phyloP scores from a whole-genome alignment of 1,284 basidiomycete genomes.

The Schizopora paradoxa region DNA sequence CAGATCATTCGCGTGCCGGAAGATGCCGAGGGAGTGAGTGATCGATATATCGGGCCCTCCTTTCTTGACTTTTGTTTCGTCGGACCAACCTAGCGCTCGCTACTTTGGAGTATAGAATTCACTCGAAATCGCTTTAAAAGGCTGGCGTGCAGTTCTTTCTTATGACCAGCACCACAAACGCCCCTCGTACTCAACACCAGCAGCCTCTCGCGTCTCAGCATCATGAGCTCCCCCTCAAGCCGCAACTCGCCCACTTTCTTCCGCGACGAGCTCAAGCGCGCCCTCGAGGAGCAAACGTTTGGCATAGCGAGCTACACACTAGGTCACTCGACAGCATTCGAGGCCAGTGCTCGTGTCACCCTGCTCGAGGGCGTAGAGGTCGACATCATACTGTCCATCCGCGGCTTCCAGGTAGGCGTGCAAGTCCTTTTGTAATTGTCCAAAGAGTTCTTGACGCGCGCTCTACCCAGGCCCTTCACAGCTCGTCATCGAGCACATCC shows the following conservation, averaged over 20 bases:
- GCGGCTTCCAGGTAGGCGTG: constrained; percentile 45
- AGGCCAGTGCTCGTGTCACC: constrained; percentile 48
- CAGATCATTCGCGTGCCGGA: too few relatives aligned
- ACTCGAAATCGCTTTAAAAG: too few relatives aligned
- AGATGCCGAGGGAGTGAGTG: too few relatives aligned
- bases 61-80: too few relatives aligned
- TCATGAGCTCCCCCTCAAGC: constrained; percentile 21
- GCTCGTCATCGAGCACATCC: constrained; percentile 4
- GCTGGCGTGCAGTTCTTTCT: too few relatives aligned
- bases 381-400: constrained; percentile 41
- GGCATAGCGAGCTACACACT: constrained; percentile 47
- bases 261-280: constrained; percentile 45
- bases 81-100: too few relatives aligned
- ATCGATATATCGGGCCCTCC: too few relatives aligned
- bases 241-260: constrained; percentile 36
- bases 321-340: constrained; percentile 32
- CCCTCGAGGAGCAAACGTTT: constrained; percentile 54
- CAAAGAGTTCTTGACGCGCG: constrained; percentile 11
- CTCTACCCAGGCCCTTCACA: constrained; percentile 7
- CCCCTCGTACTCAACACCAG: constrained; percentile 15
- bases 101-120: too few relatives aligned
- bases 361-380: constrained; percentile 49
- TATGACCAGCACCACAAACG: constrained; percentile 21
- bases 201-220: too few relatives aligned
- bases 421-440: constrained; percentile 8